These are phyloP conservation scores for Zygoascus tannicola DNA, from an alignment of 805 yeast genomes.

Conservation along the genomic window DNA sequence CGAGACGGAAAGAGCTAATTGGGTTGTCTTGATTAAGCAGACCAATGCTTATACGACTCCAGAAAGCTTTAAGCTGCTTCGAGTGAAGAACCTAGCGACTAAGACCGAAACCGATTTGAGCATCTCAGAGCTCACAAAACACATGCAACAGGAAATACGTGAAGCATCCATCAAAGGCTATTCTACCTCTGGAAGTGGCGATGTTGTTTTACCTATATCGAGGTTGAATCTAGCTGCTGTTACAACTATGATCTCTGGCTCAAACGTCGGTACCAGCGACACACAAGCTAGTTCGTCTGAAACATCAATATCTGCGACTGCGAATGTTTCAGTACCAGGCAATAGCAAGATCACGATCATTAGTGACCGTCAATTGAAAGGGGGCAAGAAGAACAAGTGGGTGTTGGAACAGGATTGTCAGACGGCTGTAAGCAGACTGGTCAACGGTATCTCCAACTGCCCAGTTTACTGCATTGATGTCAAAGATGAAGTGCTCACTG, in stretches of 20 bases:
- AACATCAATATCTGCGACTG: background rate
- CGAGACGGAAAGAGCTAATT: conserved; percentile 56
- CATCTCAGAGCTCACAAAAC: conserved; percentile 50
- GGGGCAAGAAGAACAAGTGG: conserved; percentile 67
- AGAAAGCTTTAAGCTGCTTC: conserved; percentile 64
- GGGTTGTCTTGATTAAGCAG: conserved; percentile 73
- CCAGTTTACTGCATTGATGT: conserved; percentile 74
- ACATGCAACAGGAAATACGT: conserved; percentile 29
- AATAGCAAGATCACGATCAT: conserved; percentile 36
- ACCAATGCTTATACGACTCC: conserved; percentile 35
- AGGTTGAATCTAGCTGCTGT: background rate
- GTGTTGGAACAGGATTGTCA: conserved; percentile 69
- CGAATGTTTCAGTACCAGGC: background rate
- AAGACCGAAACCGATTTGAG: conserved; percentile 65
- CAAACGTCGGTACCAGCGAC: background rate
- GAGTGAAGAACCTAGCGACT: conserved; percentile 53
- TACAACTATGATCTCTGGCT: background rate
- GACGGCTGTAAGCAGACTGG: conserved; percentile 44
- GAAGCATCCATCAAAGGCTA: background rate
- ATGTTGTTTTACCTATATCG: background rate
- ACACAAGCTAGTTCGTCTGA: background rate
- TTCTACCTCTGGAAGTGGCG: background rate
- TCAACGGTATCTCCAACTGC: conserved; percentile 49
- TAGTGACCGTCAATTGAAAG: conserved; percentile 64
- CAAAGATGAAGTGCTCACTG: conserved; percentile 75